These are phyloP conservation scores for Annulohypoxylon maeteangense DNA, from an alignment of 495 filamentous ascomycete species.

Conservation along the genomic window DNA sequence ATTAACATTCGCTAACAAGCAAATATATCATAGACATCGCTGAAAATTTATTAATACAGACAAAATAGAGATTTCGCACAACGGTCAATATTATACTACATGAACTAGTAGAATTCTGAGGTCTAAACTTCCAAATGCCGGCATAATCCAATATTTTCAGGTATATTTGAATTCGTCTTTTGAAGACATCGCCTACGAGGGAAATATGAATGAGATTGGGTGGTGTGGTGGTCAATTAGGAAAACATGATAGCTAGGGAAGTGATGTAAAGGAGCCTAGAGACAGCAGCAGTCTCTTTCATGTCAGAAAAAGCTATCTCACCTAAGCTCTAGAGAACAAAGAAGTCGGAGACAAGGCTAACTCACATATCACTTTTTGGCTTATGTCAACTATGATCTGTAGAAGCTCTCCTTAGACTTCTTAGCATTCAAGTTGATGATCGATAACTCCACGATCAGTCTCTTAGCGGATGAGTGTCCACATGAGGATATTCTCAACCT, in stretches of 20 bases:
- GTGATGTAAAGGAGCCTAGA: background rate
- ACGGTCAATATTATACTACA: background rate
- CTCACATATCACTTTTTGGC: background rate
- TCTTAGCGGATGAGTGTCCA: background rate
- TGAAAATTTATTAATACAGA: too few relatives aligned
- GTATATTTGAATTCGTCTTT: background rate
- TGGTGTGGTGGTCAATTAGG: background rate
- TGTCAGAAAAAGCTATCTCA: background rate
- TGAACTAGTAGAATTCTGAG: background rate
- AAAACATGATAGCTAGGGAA: background rate
- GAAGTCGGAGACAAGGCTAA: background rate
- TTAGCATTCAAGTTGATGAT: background rate
- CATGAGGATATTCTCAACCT: background rate
- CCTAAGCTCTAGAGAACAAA: background rate
- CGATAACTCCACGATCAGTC: background rate
- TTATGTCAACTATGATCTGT: background rate
- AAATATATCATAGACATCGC: too few relatives aligned
- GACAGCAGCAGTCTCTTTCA: background rate
- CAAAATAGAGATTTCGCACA: too few relatives aligned
- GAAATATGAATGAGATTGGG: background rate
- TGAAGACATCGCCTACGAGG: background rate
- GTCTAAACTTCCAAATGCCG: too few relatives aligned
- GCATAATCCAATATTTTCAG: background rate
- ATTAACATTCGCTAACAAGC: too few relatives aligned
- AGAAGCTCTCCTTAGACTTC: background rate